Evolutionary conservation across 805 yeast species (phyloP).

Genomic region (Metschnikowia arizonensis): DNA sequence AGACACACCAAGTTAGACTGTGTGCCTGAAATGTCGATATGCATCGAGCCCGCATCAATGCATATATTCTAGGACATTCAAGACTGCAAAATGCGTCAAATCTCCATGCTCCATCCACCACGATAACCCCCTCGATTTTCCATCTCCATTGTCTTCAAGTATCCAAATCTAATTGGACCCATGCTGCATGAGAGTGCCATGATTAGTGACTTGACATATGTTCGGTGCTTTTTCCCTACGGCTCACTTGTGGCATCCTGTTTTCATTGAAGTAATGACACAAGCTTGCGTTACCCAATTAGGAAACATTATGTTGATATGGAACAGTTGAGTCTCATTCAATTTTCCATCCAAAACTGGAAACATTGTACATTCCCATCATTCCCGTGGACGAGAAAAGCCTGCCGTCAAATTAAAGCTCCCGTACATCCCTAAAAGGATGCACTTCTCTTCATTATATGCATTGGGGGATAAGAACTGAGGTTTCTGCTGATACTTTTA

Average conservation of each 20-base stretch:
- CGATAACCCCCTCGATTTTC: slow-evolving; percentile 25
- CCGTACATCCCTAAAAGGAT: no score
- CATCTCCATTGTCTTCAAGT: slow-evolving; percentile 33
- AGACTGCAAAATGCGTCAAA: slow-evolving; percentile 20
- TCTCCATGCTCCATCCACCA: slow-evolving; percentile 38
- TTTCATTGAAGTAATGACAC: no score
- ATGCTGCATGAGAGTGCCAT: slow-evolving; percentile 31
- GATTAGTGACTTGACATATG: slow-evolving; percentile 32
- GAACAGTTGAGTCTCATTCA: no score
- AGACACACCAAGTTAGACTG: not conserved
- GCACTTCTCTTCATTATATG: no score
- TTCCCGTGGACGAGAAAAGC: slow-evolving; percentile 34
- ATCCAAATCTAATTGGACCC: slow-evolving; percentile 34
- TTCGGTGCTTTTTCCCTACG: slow-evolving; percentile 31
- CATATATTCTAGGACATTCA: not conserved
- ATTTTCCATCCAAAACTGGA: slow-evolving; percentile 31
- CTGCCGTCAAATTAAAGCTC: slow-evolving; percentile 37
- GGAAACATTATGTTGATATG: slow-evolving; percentile 26
- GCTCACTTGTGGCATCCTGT: slow-evolving; percentile 38
- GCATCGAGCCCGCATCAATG: not conserved
- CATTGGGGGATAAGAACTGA: no score
- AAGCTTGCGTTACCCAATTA: no score
- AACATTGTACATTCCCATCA: slow-evolving; percentile 34
- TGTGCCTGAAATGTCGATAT: not conserved
- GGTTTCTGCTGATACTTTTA: no score